Evolutionary conservation across 306 rosid species (phyloP), one percentile per base, ranked within the genome.

Genomic region (Canavalia gladiata): DNA sequence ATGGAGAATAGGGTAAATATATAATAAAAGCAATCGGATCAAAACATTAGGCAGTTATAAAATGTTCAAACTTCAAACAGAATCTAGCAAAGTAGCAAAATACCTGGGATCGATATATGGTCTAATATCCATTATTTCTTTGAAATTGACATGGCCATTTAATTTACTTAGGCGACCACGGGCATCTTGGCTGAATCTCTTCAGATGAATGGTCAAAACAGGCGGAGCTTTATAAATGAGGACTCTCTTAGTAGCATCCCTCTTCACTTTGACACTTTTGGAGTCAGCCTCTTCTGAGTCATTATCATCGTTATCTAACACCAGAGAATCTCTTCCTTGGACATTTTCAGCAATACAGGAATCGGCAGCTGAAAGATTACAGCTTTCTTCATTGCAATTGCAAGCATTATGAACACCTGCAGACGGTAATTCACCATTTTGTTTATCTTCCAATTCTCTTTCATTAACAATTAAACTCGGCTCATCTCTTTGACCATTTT

Each of bases 51-150:
- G 28, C 46, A 39, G 33, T 43, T 30, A 56, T 58, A 29, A 50
- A 55, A 60, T 68, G 73, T 52, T 65, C 58, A 35, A 58, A 84
- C 50, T 42, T 80, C 74, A 79, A 82, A 64, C 62, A 76, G 52
- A 47, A 84, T 41, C 34, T n/a, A 59, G 49, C n/a, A 64, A 81
- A 76, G 50, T 86, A 41, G 35, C 8, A 76, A 85, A 75, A 13
- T 88, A 96, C 99, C 99, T 87, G 85, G 90, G 86, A 87, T 93
- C 97, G 89, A 96, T 87, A 76, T 90, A 96, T 28, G 98, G 97
- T 68, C 88, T 87, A 68, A 96, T 93, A 87, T 96, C 91, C 83
- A 96, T 81, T 50, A 77, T 82, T 84, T 96, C 97, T 76, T 78
- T 83, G 85, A 96, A 92, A 72, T 70, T 82, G 77, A 96, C 94